Evolutionary conservation across 192 early-diverging fungal species (phyloP).

Genomic region (Chytriomyces confervae): DNA sequence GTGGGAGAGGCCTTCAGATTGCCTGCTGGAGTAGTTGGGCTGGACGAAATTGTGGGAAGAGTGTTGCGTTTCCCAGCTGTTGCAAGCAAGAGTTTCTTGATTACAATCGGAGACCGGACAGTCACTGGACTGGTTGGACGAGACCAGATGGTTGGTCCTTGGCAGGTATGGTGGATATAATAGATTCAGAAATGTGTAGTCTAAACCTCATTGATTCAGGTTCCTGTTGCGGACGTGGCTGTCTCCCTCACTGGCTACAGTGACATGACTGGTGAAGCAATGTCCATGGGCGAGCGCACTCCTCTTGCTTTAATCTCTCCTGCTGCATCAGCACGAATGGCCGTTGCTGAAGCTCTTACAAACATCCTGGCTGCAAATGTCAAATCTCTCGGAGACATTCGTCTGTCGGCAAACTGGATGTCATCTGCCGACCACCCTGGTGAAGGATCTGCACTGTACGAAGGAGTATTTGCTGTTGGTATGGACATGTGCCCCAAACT

Average conservation of each 20-base stretch:
- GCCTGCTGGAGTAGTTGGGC: slow-evolving; percentile 39
- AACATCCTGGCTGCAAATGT: slow-evolving; percentile 92
- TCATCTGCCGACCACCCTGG: slow-evolving; percentile 86
- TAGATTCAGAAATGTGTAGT: neutral
- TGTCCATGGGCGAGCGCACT: slow-evolving; percentile 98
- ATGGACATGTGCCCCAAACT: slow-evolving; percentile 91
- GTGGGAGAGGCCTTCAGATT: slow-evolving; percentile 64
- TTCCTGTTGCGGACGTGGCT: slow-evolving; percentile 96
- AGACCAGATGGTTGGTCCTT: slow-evolving; percentile 98
- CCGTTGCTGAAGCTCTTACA: slow-evolving; percentile 90
- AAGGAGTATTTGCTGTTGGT: slow-evolving; percentile 91
- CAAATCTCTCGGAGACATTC: slow-evolving; percentile 69
- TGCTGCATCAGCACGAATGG: slow-evolving; percentile 94
- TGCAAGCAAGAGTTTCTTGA: slow-evolving; percentile 92
- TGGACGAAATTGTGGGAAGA: slow-evolving; percentile 72
- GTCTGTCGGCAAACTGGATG: slow-evolving; percentile 99
- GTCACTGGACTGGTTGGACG: slow-evolving; percentile 94
- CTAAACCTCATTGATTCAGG: slow-evolving; percentile 55
- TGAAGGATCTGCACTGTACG: slow-evolving; percentile 91
- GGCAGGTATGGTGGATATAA: slow-evolving; percentile 53
- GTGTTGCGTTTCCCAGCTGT: slow-evolving; percentile 88
- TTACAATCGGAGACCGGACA: slow-evolving; percentile 97
- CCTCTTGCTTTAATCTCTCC: slow-evolving; percentile 82
- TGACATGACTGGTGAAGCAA: slow-evolving; percentile 87
- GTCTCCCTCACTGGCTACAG: slow-evolving; percentile 85